Conservation (phyloP, 2,329 filamentous ascomycete genomes). For the Exophiala lecanii-corni region DNA sequence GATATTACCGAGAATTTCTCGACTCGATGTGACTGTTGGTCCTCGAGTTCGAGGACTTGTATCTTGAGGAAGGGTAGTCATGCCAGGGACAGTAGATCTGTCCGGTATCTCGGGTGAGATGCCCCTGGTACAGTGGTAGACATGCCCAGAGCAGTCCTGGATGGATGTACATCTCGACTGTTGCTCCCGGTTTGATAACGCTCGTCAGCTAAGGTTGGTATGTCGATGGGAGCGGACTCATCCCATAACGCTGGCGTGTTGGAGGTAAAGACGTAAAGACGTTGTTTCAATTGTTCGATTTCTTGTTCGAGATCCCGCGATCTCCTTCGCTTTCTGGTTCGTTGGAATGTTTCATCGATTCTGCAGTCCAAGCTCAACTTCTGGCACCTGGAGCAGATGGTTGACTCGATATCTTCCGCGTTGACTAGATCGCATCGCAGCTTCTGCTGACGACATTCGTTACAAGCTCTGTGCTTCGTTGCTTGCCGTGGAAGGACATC, state of each 20-base stretch:
- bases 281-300: not conserved
- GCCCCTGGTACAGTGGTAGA: not conserved
- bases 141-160: not conserved
- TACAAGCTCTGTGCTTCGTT: not conserved
- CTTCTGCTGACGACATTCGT: not conserved
- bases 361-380: slow-evolving; percentile 19
- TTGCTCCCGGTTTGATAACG: not conserved
- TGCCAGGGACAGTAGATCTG: not conserved
- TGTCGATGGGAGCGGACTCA: not conserved
- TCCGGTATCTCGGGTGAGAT: not conserved
- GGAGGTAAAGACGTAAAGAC: not conserved
- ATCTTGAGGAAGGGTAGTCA: slow-evolving; percentile 9
- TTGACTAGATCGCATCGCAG: not conserved
- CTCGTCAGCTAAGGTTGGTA: not conserved
- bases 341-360: slow-evolving; percentile 22
- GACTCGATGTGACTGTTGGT: not conserved
- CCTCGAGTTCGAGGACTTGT: slow-evolving; percentile 6
- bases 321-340: slow-evolving; percentile 20
- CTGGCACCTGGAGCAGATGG: slow-evolving; percentile 15
- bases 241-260: not conserved
- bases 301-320: slow-evolving; percentile 3
- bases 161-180: not conserved
- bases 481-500: not conserved
- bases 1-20: not conserved
- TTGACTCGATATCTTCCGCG: slow-evolving; percentile 1